Percentiles rank a stretch among this genome's conserved stretches.
These are phyloP conservation scores for Penicillium sp. DNA, from an alignment of 2,329 filamentous ascomycete species.

Conservation along the genomic window DNA sequence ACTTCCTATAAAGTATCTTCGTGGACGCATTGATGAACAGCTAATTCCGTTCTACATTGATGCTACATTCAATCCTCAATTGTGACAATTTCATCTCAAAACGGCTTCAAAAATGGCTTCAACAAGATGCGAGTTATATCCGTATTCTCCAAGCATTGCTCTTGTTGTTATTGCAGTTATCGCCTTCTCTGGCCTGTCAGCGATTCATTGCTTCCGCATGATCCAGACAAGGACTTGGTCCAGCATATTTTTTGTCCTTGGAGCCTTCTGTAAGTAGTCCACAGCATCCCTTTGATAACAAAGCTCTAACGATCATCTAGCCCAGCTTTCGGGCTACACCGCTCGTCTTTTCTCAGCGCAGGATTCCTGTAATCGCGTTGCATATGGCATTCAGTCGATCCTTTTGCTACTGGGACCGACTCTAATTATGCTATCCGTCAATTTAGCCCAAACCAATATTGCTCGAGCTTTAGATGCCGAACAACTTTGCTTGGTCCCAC, in stretches of 20 bases:
- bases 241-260: slow-evolving; percentile 6
- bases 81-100: neutral
- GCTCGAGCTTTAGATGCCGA: neutral
- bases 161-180: slow-evolving; percentile 5
- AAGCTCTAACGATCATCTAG: neutral
- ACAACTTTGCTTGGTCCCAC: neutral
- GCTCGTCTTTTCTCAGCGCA: slow-evolving; percentile 6
- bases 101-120: slow-evolving; percentile 4
- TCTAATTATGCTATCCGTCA: slow-evolving; percentile 13
- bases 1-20: neutral
- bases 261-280: slow-evolving; percentile 1
- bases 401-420: slow-evolving; percentile 11
- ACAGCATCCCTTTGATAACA: neutral
- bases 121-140: slow-evolving; percentile 3
- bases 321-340: slow-evolving; percentile 3
- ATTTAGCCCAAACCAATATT: slow-evolving; percentile 4
- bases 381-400: slow-evolving; percentile 8
- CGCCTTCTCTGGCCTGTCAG: neutral
- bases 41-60: neutral
- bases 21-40: neutral
- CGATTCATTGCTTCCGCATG: slow-evolving; percentile 3
- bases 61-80: neutral
- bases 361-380: neutral
- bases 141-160: slow-evolving; percentile 5
- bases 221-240: slow-evolving; percentile 1